phyloP scores from a whole-genome alignment of 1,139 yeast species.

The Kurtzmaniella quercitrusa region DNA sequence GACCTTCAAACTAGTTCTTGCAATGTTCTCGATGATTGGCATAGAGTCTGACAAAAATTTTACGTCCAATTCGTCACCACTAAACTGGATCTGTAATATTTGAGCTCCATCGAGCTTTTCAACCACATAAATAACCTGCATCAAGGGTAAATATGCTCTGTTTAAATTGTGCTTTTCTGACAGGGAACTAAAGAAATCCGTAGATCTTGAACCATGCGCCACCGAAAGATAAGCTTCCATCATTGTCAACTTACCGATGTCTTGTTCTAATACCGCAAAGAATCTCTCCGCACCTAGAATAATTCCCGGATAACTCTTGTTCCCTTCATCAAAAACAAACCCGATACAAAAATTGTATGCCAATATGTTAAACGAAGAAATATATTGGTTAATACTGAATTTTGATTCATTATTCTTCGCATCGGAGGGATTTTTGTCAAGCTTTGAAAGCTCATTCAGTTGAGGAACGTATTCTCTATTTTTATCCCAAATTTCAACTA shows the following conservation, averaged over 20 bases:
- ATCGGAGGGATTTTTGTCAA: background rate
- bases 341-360: constrained; percentile 71
- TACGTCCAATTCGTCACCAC: constrained; percentile 68
- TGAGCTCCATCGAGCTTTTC: constrained; percentile 23
- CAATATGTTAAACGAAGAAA: constrained; percentile 53
- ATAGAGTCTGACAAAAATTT: constrained; percentile 53
- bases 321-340: constrained; percentile 54
- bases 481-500: constrained; percentile 1
- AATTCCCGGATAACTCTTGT: constrained; percentile 59
- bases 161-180: constrained; percentile 47
- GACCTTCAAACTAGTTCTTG: constrained; percentile 41
- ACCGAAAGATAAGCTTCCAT: constrained; percentile 62
- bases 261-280: constrained; percentile 57
- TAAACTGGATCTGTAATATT: constrained; percentile 41
- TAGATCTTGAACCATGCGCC: constrained; percentile 56
- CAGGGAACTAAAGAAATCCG: constrained; percentile 46
- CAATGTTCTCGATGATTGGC: constrained; percentile 40
- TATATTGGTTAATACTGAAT: constrained; percentile 14
- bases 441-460: background rate
- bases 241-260: constrained; percentile 61
- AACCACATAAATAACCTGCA: constrained; percentile 55
- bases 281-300: constrained; percentile 71
- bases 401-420: constrained; percentile 6
- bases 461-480: background rate
- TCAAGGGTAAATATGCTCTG: constrained; percentile 62